Conservation (phyloP, 148 eudicot species). For the Rhododendron williamsianum region DNA sequence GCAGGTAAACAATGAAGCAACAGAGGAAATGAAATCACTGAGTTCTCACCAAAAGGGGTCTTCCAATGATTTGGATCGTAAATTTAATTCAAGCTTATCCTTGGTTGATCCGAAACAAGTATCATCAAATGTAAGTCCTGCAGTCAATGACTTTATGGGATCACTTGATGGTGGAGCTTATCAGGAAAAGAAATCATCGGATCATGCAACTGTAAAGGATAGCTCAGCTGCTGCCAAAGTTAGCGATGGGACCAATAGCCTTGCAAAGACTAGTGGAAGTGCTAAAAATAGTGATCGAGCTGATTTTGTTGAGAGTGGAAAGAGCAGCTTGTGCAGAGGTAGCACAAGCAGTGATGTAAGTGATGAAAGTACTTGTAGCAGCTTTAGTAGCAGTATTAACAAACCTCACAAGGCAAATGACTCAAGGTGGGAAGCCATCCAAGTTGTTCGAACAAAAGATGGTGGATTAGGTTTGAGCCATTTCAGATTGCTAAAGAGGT, state of each 20-base stretch:
- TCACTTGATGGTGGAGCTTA: conserved; percentile 17
- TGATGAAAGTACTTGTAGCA: conserved; percentile 18
- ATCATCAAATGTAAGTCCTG: conserved; percentile 10
- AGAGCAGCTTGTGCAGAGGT: conserved; percentile 18
- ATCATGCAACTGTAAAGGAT: conserved; percentile 5
- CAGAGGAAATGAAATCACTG: conserved; percentile 21
- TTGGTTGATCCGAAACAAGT: conserved; percentile 27
- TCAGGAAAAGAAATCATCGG: conserved; percentile 28
- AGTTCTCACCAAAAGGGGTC: conserved; percentile 26
- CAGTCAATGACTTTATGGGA: conserved; percentile 3
- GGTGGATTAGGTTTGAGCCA: conserved; percentile 15
- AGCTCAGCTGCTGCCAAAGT: conserved; percentile 5
- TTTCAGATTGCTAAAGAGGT: conserved; percentile 12
- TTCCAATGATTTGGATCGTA: conserved; percentile 24
- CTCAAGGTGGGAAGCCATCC: conserved; percentile 10
- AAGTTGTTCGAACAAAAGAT: conserved; percentile 9
- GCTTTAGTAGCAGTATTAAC: conserved; percentile 15
- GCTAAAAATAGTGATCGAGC: conserved; percentile 41
- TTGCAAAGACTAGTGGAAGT: conserved; percentile 27
- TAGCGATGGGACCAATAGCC: conserved; percentile 7
- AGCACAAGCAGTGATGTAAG: conserved; percentile 17
- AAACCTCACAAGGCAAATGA: conserved; percentile 15
- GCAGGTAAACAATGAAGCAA: conserved; percentile 18
- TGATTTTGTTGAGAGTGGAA: conserved; percentile 35
- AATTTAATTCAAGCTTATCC: conserved; percentile 30